Base-by-base conservation (phyloP, 164 flowering plant species). In the Euptelea pleiosperma region DNA sequence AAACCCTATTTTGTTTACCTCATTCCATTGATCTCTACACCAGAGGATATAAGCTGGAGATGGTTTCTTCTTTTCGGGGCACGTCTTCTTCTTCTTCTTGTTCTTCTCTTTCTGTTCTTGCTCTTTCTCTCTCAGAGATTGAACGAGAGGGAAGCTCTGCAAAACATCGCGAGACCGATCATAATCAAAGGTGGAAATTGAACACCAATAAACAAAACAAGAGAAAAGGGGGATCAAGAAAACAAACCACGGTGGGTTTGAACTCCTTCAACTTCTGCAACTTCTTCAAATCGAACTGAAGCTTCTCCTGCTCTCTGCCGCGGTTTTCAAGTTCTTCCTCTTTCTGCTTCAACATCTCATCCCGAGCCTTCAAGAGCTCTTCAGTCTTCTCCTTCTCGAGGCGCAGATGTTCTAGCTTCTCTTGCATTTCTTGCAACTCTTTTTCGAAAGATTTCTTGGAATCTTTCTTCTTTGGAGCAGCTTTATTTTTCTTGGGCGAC, bases 191-290 rank as follows among this genome's bases (percentile, higher is more conserved):
- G 8, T 44, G 28, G n/a, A 41, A 52, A 6, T 1, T 14, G 24
- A 3, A 40, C 16, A 60, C 2, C 39, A 58, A 11, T 34, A 18
- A 3, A 43, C 8, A 43, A 15, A 6, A 2, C 8, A 29, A 33
- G 26, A 30, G 34, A 57, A 0, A 54, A 37, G 11, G 21, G 3
- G 12, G 6, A 35, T 7, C 11, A 45, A 70, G 15, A 28, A 57
- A 58, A 60, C 79, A 21, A 14, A 91, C 98, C 91, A 89, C 16
- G 39, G 77, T 82, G 67, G 96, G 98, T 49, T 84, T 89, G 49
- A 92, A 92, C 58, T 85, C 98, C 81, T 89, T 89, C 69, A 82
- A 26, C 48, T 89, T 92, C 85, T 89, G 95, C 82, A 89, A 55
- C 63, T 87, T 92, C 78, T 85, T 92, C 63, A 92, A 63, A 75